Evolutionary conservation across 2,329 filamentous ascomycete species (phyloP).

Genomic region (Ceratocystis alfenasii): DNA sequence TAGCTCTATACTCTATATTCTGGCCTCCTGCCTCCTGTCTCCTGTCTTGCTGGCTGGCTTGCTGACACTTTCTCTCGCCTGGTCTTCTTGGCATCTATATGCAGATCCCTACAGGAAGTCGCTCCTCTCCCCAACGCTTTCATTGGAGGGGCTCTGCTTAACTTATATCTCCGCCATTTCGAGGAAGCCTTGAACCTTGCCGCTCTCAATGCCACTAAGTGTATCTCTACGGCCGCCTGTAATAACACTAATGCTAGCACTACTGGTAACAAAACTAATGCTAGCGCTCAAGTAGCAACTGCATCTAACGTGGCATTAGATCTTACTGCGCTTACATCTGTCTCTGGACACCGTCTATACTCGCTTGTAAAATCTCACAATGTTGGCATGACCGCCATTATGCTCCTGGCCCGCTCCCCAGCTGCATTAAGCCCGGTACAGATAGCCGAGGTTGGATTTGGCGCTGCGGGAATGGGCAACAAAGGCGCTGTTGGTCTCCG

Average conservation of each 20-base stretch:
- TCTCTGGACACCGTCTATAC: slow-evolving; percentile 40
- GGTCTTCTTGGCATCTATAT: neutral
- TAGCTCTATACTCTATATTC: neutral
- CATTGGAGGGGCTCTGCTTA: slow-evolving; percentile 68
- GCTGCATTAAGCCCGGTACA: slow-evolving; percentile 53
- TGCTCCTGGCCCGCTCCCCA: slow-evolving; percentile 65
- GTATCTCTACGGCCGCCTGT: slow-evolving; percentile 15
- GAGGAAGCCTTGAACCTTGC: slow-evolving; percentile 60
- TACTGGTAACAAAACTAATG: neutral
- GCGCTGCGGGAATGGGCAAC: slow-evolving; percentile 80
- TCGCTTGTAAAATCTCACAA: slow-evolving; percentile 59
- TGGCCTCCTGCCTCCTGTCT: neutral
- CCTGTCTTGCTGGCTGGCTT: neutral
- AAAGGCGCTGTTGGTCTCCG: slow-evolving; percentile 83
- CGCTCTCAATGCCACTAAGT: slow-evolving; percentile 33
- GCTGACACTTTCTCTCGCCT: neutral
- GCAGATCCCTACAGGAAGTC: slow-evolving; percentile 75
- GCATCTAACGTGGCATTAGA: slow-evolving; percentile 17
- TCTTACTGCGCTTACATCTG: slow-evolving; percentile 21
- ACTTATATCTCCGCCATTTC: slow-evolving; percentile 62
- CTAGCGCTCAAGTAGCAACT: neutral
- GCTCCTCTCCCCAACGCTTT: slow-evolving; percentile 76
- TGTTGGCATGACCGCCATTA: slow-evolving; percentile 77
- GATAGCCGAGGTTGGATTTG: slow-evolving; percentile 73
- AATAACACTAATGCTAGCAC: neutral